A percentile compares a stretch with the other conserved stretches of the same genome.
Evolutionary conservation across 306 rosid species (phyloP).

Genomic region (Prunus salicina): DNA sequence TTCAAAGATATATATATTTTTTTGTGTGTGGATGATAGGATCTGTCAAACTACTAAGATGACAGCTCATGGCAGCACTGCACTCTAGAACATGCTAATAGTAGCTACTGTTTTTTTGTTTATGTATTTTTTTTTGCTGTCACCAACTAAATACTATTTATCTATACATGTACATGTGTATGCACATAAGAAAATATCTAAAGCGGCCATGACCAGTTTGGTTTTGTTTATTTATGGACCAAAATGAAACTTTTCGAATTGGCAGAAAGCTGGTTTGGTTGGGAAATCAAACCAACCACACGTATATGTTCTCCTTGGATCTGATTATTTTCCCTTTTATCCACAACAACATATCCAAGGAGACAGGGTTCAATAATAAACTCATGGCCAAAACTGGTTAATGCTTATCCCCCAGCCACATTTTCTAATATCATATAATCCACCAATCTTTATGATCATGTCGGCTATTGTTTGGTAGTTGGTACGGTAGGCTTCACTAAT

Average conservation of each 20-base stretch:
- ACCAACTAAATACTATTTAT: not conserved
- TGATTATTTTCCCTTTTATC: no score
- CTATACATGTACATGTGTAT: not conserved
- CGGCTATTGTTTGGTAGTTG: no score
- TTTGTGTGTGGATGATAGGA: not conserved
- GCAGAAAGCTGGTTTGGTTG: not conserved
- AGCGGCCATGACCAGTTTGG: not conserved
- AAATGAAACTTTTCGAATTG: not conserved
- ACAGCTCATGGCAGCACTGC: not conserved
- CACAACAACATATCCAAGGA: no score
- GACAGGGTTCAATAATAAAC: no score
- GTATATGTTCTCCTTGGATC: no score
- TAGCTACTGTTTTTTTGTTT: no score
- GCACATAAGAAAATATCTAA: not conserved
- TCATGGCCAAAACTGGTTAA: no score
- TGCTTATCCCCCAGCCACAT: no score
- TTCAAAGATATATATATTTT: not conserved
- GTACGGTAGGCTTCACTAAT: no score
- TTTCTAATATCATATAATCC: no score
- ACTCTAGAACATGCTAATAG: not conserved
- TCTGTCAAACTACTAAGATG: not conserved
- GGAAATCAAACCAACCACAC: not conserved
- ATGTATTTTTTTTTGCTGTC: not conserved
- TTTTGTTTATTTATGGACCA: not conserved
- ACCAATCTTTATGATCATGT: no score